These are phyloP conservation scores for Colletotrichum scovillei DNA, from an alignment of 2,329 filamentous ascomycete species.

Conservation along the genomic window DNA sequence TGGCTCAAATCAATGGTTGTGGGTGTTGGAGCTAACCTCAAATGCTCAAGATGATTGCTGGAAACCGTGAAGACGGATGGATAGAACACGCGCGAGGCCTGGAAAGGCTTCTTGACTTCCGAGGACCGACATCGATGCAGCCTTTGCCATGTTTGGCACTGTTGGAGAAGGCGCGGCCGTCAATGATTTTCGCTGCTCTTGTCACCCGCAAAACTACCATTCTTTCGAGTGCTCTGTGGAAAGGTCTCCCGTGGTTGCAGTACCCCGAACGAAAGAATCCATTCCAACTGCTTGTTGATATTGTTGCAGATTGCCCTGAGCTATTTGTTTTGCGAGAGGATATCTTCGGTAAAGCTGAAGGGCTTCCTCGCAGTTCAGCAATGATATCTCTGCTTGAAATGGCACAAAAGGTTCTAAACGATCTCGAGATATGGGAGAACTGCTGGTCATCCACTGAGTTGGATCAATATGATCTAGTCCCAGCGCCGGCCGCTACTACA, in stretches of 20 bases:
- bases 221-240: not conserved
- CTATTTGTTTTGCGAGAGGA: not conserved
- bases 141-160: not conserved
- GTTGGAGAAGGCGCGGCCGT: not conserved
- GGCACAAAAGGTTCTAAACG: not conserved
- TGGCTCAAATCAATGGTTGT: too few species aligned
- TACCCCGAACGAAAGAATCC: not conserved
- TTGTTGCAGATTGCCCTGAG: not conserved
- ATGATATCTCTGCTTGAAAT: not conserved
- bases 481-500: not conserved
- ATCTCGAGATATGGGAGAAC: not conserved
- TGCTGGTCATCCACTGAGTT: not conserved
- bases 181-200: not conserved
- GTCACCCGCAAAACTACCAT: not conserved
- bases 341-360: not conserved
- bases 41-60: not conserved
- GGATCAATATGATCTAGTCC: not conserved
- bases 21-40: not conserved
- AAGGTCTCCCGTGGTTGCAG: not conserved
- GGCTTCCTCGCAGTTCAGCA: not conserved
- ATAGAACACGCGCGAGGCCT: not conserved
- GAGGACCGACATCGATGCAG: not conserved
- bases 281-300: not conserved
- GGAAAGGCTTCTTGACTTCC: not conserved
- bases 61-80: not conserved